phyloP scores from a whole-genome alignment of 495 filamentous ascomycete species.

The Pseudomonodictys pantanalensis region DNA sequence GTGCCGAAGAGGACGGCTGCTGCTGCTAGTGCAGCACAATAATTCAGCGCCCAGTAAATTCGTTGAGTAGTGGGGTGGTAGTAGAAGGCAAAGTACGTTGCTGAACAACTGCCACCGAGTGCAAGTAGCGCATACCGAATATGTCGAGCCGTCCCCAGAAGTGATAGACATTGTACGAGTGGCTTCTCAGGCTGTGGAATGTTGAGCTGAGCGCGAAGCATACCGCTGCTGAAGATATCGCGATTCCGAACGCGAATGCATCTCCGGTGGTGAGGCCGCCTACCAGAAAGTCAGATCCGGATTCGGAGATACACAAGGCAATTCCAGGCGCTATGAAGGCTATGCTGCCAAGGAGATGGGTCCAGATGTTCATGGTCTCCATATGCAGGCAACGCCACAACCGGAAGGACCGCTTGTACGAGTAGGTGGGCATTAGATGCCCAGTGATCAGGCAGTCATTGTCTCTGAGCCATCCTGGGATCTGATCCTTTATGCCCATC shows the following conservation, averaged over 20 bases:
- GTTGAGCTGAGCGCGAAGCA: constrained; percentile 15
- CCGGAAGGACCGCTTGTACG: constrained; percentile 7
- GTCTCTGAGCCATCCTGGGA: neutral
- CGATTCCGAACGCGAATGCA: constrained; percentile 8
- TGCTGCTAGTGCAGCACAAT: neutral
- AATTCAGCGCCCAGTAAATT: constrained; percentile 9
- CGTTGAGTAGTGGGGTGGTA: neutral
- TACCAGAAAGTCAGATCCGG: too few relatives aligned
- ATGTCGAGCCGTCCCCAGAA: constrained; percentile 13
- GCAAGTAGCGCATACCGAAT: constrained; percentile 8
- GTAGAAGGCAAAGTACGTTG: constrained; percentile 11
- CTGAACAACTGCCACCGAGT: neutral
- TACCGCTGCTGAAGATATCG: neutral
- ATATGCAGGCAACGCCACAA: constrained; percentile 17
- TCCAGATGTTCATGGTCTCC: constrained; percentile 20
- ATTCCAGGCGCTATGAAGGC: constrained; percentile 4
- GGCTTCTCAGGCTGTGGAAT: constrained; percentile 13
- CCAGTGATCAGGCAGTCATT: constrained; percentile 12
- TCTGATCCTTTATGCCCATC: neutral
- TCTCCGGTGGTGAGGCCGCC: neutral
- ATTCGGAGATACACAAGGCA: too few relatives aligned
- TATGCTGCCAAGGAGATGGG: constrained; percentile 2
- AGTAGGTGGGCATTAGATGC: constrained; percentile 15
- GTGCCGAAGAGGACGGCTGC: constrained; percentile 8
- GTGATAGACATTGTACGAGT: constrained; percentile 20